Conservation (phyloP, 2,329 filamentous ascomycete species). For the Penicillium sp. region DNA sequence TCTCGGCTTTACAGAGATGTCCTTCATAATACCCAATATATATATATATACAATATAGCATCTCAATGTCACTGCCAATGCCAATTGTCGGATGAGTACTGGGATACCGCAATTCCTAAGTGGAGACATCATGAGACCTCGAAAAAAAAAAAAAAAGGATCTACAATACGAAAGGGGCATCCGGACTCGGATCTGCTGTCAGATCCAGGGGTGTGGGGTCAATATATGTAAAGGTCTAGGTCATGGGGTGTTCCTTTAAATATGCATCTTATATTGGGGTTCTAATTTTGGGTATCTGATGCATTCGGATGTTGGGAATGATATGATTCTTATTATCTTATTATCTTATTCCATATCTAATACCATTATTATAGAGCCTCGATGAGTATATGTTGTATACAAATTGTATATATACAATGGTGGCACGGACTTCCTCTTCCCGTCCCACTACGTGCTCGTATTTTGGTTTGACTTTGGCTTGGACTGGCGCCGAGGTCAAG, state of each 20-base stretch:
- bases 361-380: not conserved
- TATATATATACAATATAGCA: not conserved
- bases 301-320: not conserved
- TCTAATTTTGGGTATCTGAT: not conserved
- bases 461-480: not conserved
- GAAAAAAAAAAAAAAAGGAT: slow-evolving; percentile 21
- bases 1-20: not conserved
- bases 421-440: not conserved
- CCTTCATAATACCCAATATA: too few relatives aligned
- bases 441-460: not conserved
- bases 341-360: not conserved
- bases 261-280: not conserved
- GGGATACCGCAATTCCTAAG: slow-evolving; percentile 5
- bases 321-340: not conserved
- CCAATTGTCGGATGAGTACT: not conserved
- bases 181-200: slow-evolving; percentile 20
- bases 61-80: not conserved
- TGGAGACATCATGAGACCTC: slow-evolving; percentile 27
- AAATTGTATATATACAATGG: not conserved
- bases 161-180: not conserved
- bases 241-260: slow-evolving; percentile 2
- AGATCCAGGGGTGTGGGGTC: slow-evolving; percentile 18
- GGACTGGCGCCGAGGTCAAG: not conserved
- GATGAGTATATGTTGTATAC: too few relatives aligned
- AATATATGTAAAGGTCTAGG: not conserved